Percentiles rank a stretch among this genome's conserved stretches.
Evolutionary conservation across 2,329 filamentous ascomycete species (phyloP).

Genomic region (Exophiala aquamarina): DNA sequence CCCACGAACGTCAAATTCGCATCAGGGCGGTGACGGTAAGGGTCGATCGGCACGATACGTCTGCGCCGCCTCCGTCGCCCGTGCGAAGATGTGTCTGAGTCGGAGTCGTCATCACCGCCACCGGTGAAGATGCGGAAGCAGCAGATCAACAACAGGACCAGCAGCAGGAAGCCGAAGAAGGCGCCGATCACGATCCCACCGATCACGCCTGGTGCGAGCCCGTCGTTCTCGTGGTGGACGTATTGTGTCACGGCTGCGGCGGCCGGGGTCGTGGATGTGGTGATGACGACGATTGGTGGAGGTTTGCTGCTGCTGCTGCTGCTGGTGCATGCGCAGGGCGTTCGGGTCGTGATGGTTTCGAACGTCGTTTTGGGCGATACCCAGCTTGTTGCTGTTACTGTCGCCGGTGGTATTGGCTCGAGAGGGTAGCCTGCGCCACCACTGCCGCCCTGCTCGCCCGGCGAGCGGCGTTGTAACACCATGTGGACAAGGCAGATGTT

Average conservation of each 20-base stretch:
- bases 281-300: slow-evolving; percentile 11
- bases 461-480: background rate
- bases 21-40: slow-evolving; percentile 13
- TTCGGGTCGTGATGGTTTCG: background rate
- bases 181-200: slow-evolving; percentile 21
- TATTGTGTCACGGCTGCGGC: slow-evolving; percentile 4
- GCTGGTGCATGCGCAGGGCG: background rate
- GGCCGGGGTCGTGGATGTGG: slow-evolving; percentile 13
- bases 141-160: slow-evolving; percentile 19
- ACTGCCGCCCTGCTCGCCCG: background rate
- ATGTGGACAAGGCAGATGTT: background rate
- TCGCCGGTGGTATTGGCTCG: background rate
- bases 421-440: background rate
- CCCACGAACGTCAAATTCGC: slow-evolving; percentile 23
- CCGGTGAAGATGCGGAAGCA: slow-evolving; percentile 11
- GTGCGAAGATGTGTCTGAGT: slow-evolving; percentile 8
- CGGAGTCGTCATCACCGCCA: slow-evolving; percentile 4
- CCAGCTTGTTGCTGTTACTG: background rate
- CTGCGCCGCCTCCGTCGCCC: slow-evolving; percentile 4
- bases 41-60: slow-evolving; percentile 11
- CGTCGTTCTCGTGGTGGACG: slow-evolving; percentile 10
- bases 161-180: slow-evolving; percentile 22
- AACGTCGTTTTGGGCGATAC: slow-evolving; percentile 1
- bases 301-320: background rate
- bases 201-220: slow-evolving; percentile 17